phyloP scores from a whole-genome alignment of 2,329 filamentous ascomycete species.

The Zymoseptoria crescenta region DNA sequence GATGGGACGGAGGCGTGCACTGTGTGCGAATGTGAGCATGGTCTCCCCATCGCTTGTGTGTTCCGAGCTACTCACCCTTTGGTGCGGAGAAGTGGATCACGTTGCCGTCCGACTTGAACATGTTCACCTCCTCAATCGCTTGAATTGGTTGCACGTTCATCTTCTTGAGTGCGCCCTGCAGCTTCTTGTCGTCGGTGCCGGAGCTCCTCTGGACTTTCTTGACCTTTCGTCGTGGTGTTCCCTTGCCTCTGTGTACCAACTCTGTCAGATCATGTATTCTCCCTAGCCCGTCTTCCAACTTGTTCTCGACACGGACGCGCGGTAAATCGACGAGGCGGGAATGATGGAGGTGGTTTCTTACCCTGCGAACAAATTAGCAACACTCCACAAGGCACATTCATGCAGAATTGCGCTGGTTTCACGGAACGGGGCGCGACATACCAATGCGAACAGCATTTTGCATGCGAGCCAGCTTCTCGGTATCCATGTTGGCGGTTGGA shows the following conservation, averaged over 20 bases:
- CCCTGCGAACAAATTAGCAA: constrained; percentile 26
- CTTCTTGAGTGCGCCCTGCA: constrained; percentile 96
- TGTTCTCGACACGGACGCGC: not conserved
- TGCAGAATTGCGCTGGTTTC: not conserved
- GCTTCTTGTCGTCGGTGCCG: constrained; percentile 98
- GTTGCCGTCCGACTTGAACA: constrained; percentile 99
- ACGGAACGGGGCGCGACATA: constrained; percentile 37
- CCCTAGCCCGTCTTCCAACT: constrained; percentile 8
- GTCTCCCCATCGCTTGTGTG: not conserved
- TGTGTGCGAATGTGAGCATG: constrained; percentile 32
- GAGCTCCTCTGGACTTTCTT: constrained; percentile 95
- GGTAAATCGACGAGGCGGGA: not conserved
- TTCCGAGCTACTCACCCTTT: constrained; percentile 64
- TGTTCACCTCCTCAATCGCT: constrained; percentile 99
- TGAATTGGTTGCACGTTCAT: constrained; percentile 99
- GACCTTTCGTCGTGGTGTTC: constrained; percentile 92
- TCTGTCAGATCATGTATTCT: constrained; percentile 15
- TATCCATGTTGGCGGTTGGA: constrained; percentile 46
- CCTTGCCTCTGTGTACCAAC: constrained; percentile 67
- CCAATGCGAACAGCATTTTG: constrained; percentile 62
- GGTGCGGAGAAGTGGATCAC: constrained; percentile 98
- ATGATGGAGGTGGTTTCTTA: constrained; percentile 19
- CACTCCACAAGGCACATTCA: not conserved
- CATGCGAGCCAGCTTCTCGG: constrained; percentile 59
- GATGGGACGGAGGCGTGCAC: constrained; percentile 94